Conservation (phyloP, 1,284 basidiomycete species). For the Cryptococcus sp. region DNA sequence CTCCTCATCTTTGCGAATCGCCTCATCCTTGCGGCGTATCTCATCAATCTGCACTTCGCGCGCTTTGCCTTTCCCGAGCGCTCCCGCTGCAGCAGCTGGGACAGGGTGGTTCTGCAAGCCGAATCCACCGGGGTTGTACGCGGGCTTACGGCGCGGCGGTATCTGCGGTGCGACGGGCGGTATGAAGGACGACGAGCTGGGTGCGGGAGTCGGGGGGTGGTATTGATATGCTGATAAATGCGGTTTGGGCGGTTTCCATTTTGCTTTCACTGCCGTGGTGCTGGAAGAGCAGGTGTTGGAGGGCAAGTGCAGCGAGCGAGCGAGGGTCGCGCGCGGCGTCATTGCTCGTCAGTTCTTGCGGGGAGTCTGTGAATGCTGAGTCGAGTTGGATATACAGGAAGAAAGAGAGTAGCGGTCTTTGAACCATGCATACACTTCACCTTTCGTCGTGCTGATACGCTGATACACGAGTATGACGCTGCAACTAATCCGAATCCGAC, state of each 20-base stretch:
- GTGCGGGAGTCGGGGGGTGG: constrained; percentile 16
- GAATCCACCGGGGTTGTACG: constrained; percentile 51
- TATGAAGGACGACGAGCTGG: constrained; percentile 5
- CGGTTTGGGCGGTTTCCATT: constrained; percentile 33
- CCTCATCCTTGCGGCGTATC: constrained; percentile 28
- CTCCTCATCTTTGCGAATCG: constrained; percentile 27
- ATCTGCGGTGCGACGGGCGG: constrained; percentile 43
- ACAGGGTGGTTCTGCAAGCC: constrained; percentile 37
- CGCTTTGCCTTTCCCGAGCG: constrained; percentile 26
- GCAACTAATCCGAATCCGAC: too few relatives aligned
- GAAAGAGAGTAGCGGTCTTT: too few relatives aligned
- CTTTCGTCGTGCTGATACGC: too few relatives aligned
- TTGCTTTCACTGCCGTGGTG: constrained; percentile 6
- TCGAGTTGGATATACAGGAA: neutral
- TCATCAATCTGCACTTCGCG: constrained; percentile 23
- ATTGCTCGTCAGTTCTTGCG: constrained; percentile 3
- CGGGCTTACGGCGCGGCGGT: constrained; percentile 44
- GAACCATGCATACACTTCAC: too few relatives aligned
- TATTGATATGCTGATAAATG: constrained; percentile 24
- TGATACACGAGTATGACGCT: too few relatives aligned
- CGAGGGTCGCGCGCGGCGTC: constrained; percentile 20
- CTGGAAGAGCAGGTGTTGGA: neutral
- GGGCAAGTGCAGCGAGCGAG: constrained; percentile 21
- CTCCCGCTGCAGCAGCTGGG: constrained; percentile 16
- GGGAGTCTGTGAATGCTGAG: neutral